These are phyloP conservation scores for Erodium chrysanthum DNA, from an alignment of 441 rosid genomes.

Conservation along the genomic window DNA sequence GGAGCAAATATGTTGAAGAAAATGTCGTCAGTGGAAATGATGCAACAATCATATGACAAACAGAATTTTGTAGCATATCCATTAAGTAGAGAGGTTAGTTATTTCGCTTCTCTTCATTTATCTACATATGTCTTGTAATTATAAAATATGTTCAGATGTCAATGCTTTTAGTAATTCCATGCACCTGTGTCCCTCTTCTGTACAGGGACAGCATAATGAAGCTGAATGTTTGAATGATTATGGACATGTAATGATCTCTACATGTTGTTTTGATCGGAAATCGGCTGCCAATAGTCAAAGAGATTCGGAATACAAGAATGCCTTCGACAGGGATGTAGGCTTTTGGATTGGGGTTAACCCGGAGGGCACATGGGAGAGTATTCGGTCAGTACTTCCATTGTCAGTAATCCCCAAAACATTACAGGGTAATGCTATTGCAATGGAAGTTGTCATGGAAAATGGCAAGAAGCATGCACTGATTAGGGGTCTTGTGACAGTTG, in stretches of 20 bases:
- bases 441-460: slow-evolving; percentile 81
- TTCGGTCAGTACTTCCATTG: slow-evolving; percentile 77
- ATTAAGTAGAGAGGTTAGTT: slow-evolving; percentile 62
- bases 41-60: slow-evolving; percentile 45
- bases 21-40: slow-evolving; percentile 68
- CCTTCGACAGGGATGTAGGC: slow-evolving; percentile 58
- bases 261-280: slow-evolving; percentile 73
- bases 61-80: slow-evolving; percentile 48
- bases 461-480: slow-evolving; percentile 91
- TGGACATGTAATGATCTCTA: slow-evolving; percentile 64
- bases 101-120: not conserved
- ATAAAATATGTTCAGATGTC: not conserved
- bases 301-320: slow-evolving; percentile 38
- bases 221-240: slow-evolving; percentile 40
- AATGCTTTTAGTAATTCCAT: not conserved
- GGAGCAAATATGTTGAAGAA: slow-evolving; percentile 54
- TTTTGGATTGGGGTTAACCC: slow-evolving; percentile 70
- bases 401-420: slow-evolving; percentile 68
- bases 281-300: slow-evolving; percentile 39
- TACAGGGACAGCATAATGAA: slow-evolving; percentile 38
- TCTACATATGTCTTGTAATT: not conserved
- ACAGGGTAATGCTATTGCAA: slow-evolving; percentile 57
- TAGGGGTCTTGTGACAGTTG: slow-evolving; percentile 74
- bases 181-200: slow-evolving; percentile 16
- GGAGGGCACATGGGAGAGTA: slow-evolving; percentile 68